phyloP scores from a whole-genome alignment of 1,284 basidiomycete species.

The Bondarzewia mesenterica region DNA sequence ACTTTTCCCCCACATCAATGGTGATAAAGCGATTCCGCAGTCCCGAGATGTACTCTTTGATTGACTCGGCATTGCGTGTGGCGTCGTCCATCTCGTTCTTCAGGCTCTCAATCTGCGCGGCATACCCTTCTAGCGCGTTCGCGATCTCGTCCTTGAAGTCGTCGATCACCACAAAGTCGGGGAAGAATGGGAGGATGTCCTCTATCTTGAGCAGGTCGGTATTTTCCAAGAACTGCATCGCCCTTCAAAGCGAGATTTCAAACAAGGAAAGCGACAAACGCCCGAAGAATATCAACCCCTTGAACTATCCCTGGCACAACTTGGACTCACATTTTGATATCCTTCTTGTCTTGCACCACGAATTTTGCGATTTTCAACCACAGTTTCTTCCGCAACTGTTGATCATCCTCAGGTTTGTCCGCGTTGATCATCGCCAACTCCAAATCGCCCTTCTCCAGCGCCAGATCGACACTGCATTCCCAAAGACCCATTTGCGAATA shows the following conservation, averaged over 20 bases:
- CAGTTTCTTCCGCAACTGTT: constrained; percentile 82
- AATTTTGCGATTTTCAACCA: constrained; percentile 98
- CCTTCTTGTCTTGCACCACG: constrained; percentile 95
- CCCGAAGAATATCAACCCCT: no score
- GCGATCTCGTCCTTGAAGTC: constrained; percentile 99
- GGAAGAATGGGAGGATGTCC: constrained; percentile 98
- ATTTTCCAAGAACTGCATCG: constrained; percentile 93
- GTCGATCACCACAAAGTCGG: constrained; percentile 98
- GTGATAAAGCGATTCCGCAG: constrained; percentile 91
- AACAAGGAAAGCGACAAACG: no score
- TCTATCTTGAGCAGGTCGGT: constrained; percentile 96
- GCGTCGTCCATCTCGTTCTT: constrained; percentile 97
- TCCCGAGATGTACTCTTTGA: constrained; percentile 85
- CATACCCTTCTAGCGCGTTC: constrained; percentile 90
- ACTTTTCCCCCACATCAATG: constrained; percentile 83
- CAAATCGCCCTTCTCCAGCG: constrained; percentile 87
- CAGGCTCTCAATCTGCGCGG: constrained; percentile 83
- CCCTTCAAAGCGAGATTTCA: constrained; percentile 45
- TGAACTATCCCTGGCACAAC: no score
- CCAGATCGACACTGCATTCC: constrained; percentile 94
- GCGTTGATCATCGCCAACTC: constrained; percentile 92
- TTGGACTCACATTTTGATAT: constrained; percentile 87
- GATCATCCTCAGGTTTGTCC: constrained; percentile 88
- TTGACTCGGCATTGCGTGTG: constrained; percentile 85
- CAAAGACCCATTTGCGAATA: constrained; percentile 97